phyloP scores from a whole-genome alignment of 371 early-diverging fungal genomes.

The Apophysomyces elegans region DNA sequence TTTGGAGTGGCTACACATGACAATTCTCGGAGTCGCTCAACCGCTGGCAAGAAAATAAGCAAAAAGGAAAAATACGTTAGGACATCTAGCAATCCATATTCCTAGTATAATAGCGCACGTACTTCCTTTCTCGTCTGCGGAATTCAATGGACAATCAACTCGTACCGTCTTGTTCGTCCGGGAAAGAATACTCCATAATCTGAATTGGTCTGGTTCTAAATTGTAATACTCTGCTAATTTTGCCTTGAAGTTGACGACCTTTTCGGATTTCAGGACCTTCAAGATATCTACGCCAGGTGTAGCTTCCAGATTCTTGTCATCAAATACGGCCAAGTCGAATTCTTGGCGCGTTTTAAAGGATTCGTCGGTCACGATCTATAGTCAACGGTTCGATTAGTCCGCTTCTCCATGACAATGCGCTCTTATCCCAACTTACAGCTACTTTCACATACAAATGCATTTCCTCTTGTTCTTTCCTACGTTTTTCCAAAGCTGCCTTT shows the following conservation, averaged over 20 bases:
- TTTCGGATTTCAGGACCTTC: slow-evolving; percentile 64
- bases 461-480: slow-evolving; percentile 71
- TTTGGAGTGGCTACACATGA: slow-evolving; percentile 21
- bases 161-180: slow-evolving; percentile 88
- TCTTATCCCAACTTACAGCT: slow-evolving; percentile 42
- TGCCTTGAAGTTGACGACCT: slow-evolving; percentile 59
- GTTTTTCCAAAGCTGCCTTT: slow-evolving; percentile 54
- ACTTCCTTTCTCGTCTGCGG: slow-evolving; percentile 46
- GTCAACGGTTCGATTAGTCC: not conserved
- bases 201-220: slow-evolving; percentile 59
- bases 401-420: not conserved
- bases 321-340: slow-evolving; percentile 82
- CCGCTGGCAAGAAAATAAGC: slow-evolving; percentile 22
- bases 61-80: slow-evolving; percentile 1
- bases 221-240: slow-evolving; percentile 55
- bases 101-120: slow-evolving; percentile 24
- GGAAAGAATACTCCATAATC: slow-evolving; percentile 84
- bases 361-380: slow-evolving; percentile 64
- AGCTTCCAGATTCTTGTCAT: slow-evolving; percentile 46
- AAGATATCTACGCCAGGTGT: slow-evolving; percentile 38
- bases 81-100: not conserved
- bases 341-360: slow-evolving; percentile 73
- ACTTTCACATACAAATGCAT: slow-evolving; percentile 68
- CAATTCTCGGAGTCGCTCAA: slow-evolving; percentile 35
- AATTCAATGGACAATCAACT: slow-evolving; percentile 69